Conservation (phyloP, 2,329 filamentous ascomycete genomes). For the Trichophaea hybrida region DNA sequence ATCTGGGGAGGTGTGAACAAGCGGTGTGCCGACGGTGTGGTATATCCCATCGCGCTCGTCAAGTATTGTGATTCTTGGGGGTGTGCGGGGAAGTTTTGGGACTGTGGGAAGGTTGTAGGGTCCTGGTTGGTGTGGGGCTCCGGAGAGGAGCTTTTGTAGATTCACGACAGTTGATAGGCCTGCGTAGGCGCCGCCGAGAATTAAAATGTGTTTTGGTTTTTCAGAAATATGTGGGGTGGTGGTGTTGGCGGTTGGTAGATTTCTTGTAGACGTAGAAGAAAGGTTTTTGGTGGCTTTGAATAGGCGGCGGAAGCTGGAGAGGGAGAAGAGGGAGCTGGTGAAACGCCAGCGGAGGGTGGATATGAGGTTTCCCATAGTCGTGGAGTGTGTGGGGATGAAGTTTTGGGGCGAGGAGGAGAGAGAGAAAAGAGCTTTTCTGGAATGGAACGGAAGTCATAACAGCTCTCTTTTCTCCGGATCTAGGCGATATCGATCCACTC, state of each 20-base stretch:
- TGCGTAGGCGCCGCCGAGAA: constrained; percentile 59
- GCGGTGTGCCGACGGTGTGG: constrained; percentile 61
- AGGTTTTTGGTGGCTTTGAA: neutral
- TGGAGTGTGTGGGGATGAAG: neutral
- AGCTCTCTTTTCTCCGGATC: too few relatives aligned
- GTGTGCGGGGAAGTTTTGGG: neutral
- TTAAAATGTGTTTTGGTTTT: constrained; percentile 36
- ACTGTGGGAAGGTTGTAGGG: neutral
- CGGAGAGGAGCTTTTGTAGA: constrained; percentile 50
- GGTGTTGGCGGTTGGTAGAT: neutral
- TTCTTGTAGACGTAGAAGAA: neutral
- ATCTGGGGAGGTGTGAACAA: constrained; percentile 46
- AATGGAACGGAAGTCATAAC: too few relatives aligned
- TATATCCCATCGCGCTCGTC: constrained; percentile 76
- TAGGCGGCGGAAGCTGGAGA: neutral
- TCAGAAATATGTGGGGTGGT: neutral
- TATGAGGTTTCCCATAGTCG: neutral
- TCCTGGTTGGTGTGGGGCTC: constrained; percentile 34
- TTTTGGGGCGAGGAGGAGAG: neutral
- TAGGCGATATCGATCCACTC: too few relatives aligned
- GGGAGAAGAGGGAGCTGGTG: neutral
- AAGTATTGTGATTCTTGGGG: constrained; percentile 48
- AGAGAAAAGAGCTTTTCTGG: neutral
- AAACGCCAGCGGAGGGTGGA: neutral
- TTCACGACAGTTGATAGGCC: constrained; percentile 54